Evolutionary conservation across 805 yeast genomes (phyloP).

Genomic region (Candida easanensis): DNA sequence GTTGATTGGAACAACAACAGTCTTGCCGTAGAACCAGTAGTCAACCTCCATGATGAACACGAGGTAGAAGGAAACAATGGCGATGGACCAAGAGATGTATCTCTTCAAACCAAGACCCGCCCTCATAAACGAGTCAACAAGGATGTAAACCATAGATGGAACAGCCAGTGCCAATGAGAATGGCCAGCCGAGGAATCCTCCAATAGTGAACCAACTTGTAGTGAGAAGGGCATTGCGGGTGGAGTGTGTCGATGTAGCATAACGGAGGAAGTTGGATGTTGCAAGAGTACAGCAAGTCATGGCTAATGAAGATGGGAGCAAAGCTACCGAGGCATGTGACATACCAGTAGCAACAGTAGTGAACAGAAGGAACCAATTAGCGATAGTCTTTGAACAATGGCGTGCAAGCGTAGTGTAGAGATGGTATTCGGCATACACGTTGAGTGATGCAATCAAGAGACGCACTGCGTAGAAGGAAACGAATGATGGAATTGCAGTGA

Average conservation of each 20-base stretch:
- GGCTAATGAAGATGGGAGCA: constrained; percentile 80
- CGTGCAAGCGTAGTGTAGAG: constrained; percentile 42
- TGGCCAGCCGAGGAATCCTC: constrained; percentile 91
- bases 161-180: constrained; percentile 64
- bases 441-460: constrained; percentile 36
- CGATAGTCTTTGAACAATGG: constrained; percentile 24
- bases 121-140: constrained; percentile 9
- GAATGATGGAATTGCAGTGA: constrained; percentile 19
- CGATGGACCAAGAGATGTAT: constrained; percentile 24
- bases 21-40: constrained; percentile 55
- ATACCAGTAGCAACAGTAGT: constrained; percentile 72
- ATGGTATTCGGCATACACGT: constrained; percentile 50
- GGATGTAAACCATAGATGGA: constrained; percentile 38
- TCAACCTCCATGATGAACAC: constrained; percentile 45
- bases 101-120: constrained; percentile 6
- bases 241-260: constrained; percentile 15
- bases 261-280: constrained; percentile 36
- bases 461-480: constrained; percentile 54
- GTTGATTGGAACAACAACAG: constrained; percentile 73
- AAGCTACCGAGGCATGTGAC: constrained; percentile 85
- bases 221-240: constrained; percentile 28
- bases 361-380: constrained; percentile 62
- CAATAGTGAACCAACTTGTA: constrained; percentile 49
- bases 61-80: constrained; percentile 24
- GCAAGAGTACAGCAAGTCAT: constrained; percentile 51